Evolutionary conservation across 1,139 yeast species (phyloP), one percentile per base, ranked within the genome.

Genomic region (Suhomyces maxii): DNA sequence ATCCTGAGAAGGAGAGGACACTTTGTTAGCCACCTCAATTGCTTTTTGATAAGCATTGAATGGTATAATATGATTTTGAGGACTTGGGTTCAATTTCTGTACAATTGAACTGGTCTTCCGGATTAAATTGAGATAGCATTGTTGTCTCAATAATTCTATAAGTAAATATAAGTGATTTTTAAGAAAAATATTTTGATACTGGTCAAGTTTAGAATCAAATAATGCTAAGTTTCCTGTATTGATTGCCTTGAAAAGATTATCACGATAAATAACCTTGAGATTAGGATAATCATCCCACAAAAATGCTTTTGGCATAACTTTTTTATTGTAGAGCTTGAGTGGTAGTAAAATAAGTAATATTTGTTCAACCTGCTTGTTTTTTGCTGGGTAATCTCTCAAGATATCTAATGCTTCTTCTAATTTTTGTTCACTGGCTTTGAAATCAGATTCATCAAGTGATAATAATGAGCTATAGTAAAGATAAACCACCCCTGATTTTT

Each of bases 391-490:
- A 35, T 55, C 53, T n/a, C 58, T 44, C 30, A 79, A 50, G 57
- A 67, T 44, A 42, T 60, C 51, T 53, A 81, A 67, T 0, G 90
- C 88, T 38, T 64, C 58, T 13, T 69, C 61, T 42, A 88, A 70
- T 51, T 77, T 74, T 9, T 60, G 60, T 46, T 77, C 77, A 6
- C 88, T 84, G 8, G 65, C 63, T 2, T 48, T 62, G 53, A 80
- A 83, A 44, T 84, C 83, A 34, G 81, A 83, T 48, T 84, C 86
- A 55, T 83, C 83, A 42, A 86, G 74, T 39, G 80, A 71, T 37
- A 86, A 67, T 13, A 85, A 69, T 0, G 91, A 86, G 54, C 82
- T 73, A 63, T 83, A 87, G 64, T 85, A 89, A 41, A 80, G 67
- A 59, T 80, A 89, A 2, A 82, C 77, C 9, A 82, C 77, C 8